Base-by-base conservation (phyloP, 2,329 filamentous ascomycete genomes). In the Acrodontium crateriforme region DNA sequence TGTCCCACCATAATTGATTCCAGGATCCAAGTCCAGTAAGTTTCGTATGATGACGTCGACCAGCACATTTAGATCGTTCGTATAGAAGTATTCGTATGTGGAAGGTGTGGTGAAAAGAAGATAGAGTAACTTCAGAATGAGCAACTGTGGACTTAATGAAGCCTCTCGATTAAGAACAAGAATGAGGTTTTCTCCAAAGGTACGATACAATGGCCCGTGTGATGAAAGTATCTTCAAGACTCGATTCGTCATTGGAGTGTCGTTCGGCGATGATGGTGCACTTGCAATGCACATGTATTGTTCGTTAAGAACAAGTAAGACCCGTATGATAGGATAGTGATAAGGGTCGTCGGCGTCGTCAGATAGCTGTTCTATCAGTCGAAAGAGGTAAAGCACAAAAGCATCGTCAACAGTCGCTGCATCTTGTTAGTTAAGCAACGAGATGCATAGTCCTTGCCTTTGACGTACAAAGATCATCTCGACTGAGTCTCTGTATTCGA, bases 41-140 rank as follows among this genome's bases (percentile, higher is more conserved):
- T 98, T 98, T 23, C 89, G 80, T 35, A 98, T 82, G 33, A 98
- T 84, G 39, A 98, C 89, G 49, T 98, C 89, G 25, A 95, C 67
- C 10, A 98, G 69, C 4, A 98, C 89, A 33, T 83, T 80, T 16
- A 98, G 65, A 48, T 98, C 89, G 50, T 98, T 98, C 16, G 84
- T 94, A 55, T 95, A 98, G 50, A 98, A 98, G 56, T 95, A 98
- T 57, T 98, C 89, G 53, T 89, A 83, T 0, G 89, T 98, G 10
- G 78, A 71, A 31, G 74, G 74, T 7, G 83, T 95, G 4, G 85
- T 93, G 56, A 98, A 98, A 7, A 98, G 68, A 18, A 98, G 71
- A 55, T 95, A 98, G 16, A 98, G 65, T 4, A 94, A 71, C 56
- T 98, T 98, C 22, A 98, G 66, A 34, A 95, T 95, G n/a, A 98